phyloP scores from a whole-genome alignment of 106 monocot species.

The Alisma plantagoaquatica region DNA sequence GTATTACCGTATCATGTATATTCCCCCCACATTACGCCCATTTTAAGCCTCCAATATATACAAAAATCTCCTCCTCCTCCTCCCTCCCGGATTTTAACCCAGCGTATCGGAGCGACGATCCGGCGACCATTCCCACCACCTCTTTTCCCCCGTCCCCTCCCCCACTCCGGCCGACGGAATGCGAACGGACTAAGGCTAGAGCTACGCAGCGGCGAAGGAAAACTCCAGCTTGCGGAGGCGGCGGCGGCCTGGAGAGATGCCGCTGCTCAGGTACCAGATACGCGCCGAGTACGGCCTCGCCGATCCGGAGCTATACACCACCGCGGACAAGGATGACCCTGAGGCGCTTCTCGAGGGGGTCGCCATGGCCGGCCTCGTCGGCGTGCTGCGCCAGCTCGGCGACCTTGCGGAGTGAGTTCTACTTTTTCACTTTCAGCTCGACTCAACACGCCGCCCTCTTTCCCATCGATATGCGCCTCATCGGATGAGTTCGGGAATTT shows the following conservation, averaged over 20 bases:
- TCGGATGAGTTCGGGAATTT: too few species aligned
- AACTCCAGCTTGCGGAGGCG: not conserved
- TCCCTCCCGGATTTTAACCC: not conserved
- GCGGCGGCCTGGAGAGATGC: slow-evolving; percentile 32
- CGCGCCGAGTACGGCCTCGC: slow-evolving; percentile 81
- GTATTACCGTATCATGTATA: too few species aligned
- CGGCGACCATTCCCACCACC: not conserved
- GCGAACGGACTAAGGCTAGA: too few species aligned
- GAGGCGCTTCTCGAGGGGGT: slow-evolving; percentile 97
- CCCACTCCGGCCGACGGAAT: too few species aligned
- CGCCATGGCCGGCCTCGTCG: slow-evolving; percentile 97
- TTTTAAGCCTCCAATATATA: too few species aligned
- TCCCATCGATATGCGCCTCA: too few species aligned
- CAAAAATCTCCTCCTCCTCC: not conserved
- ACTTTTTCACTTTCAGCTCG: too few species aligned
- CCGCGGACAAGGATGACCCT: slow-evolving; percentile 78
- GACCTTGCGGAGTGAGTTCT: slow-evolving; percentile 84
- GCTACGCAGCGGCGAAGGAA: slow-evolving; percentile 2
- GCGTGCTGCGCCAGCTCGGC: slow-evolving; percentile 91
- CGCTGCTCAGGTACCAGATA: slow-evolving; percentile 71
- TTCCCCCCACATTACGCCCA: too few species aligned
- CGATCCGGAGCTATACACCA: slow-evolving; percentile 69
- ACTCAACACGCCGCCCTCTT: too few species aligned
- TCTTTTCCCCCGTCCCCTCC: not conserved
- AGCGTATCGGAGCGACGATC: too few species aligned